Base-by-base conservation (phyloP, 2,329 filamentous ascomycete species). In the Colletotrichum sp. region DNA sequence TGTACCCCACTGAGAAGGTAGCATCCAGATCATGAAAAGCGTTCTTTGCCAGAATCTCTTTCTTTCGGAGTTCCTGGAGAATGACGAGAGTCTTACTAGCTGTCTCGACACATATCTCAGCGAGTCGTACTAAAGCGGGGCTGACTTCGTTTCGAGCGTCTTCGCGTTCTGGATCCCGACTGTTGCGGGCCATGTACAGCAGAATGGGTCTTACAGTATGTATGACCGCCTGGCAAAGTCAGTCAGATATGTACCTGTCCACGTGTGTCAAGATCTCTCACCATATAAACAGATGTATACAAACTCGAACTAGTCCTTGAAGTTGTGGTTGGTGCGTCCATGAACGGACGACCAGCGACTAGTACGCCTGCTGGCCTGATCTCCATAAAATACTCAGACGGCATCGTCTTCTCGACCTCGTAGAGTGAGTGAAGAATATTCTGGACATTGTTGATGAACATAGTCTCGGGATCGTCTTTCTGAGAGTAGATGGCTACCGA, bases 61-160 rank as follows among this genome's bases (percentile, higher is more conserved):
- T 69, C 15, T 73, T 48, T 5, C 65, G 52, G 6, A 76, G 70
- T 13, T 72, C 75, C 5, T 76, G 60, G 1, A 76, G 26, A 6
- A 76, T 75, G 4, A 52, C 70, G 6, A 76, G 71, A 15, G 62
- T 76, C 44, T 75, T 74, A 9, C 71, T 74, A 2, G 75, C 75
- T 6, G 75, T 60, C 34, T 76, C 75, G 8, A 76, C 67, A 30
- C 75, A 76, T 8, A 75, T 75, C 15, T 76, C 75, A 4, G 66
- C 71, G 1, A 76, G 71, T 1, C 71, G 71, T 10, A 65, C 36
- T 6, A 76, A 15, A 16, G 71, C 52, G 6, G 75, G 71, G 12
- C 71, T 74, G 18, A 74, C 65, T 3, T 62, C 55, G 52, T 28
- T 75, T 3, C 22, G 28, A 8, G 69, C 26, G 3, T 15, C 57